Evolutionary conservation across 441 rosid genomes (phyloP).

Genomic region (Euphorbia schlechtendalii): DNA sequence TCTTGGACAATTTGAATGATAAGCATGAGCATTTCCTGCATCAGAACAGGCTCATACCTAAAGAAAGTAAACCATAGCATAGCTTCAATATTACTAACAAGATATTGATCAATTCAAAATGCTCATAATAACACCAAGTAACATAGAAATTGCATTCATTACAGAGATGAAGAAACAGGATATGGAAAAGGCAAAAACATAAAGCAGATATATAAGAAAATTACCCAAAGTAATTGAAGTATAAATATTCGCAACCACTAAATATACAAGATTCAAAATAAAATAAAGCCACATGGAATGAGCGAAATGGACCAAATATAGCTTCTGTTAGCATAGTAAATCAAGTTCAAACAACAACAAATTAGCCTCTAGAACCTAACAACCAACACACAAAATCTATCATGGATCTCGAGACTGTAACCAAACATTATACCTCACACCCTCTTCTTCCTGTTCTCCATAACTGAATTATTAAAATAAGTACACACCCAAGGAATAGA

Average conservation of each 20-base stretch:
- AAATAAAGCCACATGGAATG: background rate
- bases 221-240: no score
- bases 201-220: no score
- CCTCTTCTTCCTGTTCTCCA: background rate
- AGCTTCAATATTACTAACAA: slow-evolving; percentile 16
- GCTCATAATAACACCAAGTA: slow-evolving; percentile 6
- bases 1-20: slow-evolving; percentile 88
- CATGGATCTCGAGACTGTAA: background rate
- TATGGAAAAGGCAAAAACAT: no score
- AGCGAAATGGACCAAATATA: background rate
- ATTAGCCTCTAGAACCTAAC: background rate
- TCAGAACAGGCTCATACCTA: slow-evolving; percentile 86
- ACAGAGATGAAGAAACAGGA: background rate
- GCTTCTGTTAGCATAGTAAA: no score
- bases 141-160: background rate
- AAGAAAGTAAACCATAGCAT: slow-evolving; percentile 21
- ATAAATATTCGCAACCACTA: no score
- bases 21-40: slow-evolving; percentile 87
- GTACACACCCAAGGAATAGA: background rate
- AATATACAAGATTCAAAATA: background rate
- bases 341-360: background rate
- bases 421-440: background rate
- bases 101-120: slow-evolving; percentile 10
- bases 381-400: background rate
- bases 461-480: background rate